These are phyloP conservation scores for Passalora sequoiae DNA, from an alignment of 2,329 filamentous ascomycete genomes.

Conservation along the genomic window DNA sequence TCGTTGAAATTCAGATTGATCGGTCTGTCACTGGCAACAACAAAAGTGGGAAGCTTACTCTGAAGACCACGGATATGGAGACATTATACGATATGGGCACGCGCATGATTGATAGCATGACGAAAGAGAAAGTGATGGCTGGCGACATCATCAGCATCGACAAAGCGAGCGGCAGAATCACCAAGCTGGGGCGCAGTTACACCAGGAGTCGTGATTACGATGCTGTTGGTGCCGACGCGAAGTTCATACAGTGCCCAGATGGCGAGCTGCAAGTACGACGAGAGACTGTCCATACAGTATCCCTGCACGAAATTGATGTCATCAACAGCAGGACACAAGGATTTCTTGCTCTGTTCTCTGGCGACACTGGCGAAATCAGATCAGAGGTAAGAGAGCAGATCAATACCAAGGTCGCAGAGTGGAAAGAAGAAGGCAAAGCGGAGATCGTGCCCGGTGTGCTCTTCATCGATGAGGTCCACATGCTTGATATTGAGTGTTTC, in stretches of 20 bases:
- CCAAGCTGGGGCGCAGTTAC: slow-evolving; percentile 91
- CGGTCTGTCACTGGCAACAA: slow-evolving; percentile 90
- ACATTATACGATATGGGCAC: slow-evolving; percentile 99
- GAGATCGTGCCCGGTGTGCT: slow-evolving; percentile 95
- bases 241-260: slow-evolving; percentile 95
- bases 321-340: slow-evolving; percentile 99
- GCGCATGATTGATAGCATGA: slow-evolving; percentile 99
- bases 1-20: slow-evolving; percentile 98
- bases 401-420: slow-evolving; percentile 97
- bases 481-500: slow-evolving; percentile 99
- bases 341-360: slow-evolving; percentile 93
- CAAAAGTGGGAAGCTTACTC: slow-evolving; percentile 97
- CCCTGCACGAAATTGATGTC: slow-evolving; percentile 95
- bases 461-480: slow-evolving; percentile 98
- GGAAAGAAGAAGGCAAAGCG: slow-evolving; percentile 98
- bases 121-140: slow-evolving; percentile 97
- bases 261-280: slow-evolving; percentile 96
- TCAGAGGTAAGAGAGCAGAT: slow-evolving; percentile 98
- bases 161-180: slow-evolving; percentile 97
- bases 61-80: slow-evolving; percentile 99
- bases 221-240: slow-evolving; percentile 96
- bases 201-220: slow-evolving; percentile 96
- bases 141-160: slow-evolving; percentile 98
- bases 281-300: slow-evolving; percentile 95
- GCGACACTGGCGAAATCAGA: slow-evolving; percentile 95